Conservation (phyloP, 2,329 filamentous ascomycete species). For the Aspergillus luchuensis region DNA sequence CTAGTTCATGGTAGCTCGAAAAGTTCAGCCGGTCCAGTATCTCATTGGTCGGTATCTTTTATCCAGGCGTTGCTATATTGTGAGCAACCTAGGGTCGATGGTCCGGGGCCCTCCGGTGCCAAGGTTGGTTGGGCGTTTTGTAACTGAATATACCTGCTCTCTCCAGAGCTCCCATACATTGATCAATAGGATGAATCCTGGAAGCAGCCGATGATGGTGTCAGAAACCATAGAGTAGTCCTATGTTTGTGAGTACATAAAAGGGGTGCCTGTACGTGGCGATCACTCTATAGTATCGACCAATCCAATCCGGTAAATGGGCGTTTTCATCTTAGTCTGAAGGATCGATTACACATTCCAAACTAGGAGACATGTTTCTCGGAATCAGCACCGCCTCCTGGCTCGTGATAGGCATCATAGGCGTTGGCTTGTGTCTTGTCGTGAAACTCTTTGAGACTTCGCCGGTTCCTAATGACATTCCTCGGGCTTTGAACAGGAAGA, state of each 20-base stretch:
- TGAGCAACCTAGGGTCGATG: neutral
- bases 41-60: neutral
- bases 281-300: too few species aligned
- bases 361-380: conserved; percentile 12
- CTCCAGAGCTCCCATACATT: neutral
- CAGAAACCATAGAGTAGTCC: too few species aligned
- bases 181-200: neutral
- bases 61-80: neutral
- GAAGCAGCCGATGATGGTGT: neutral
- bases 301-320: neutral
- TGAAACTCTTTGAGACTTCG: conserved; percentile 19
- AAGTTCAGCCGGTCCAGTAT: neutral
- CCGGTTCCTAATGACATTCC: conserved; percentile 15
- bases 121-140: neutral
- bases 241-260: too few species aligned
- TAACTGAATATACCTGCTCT: neutral
- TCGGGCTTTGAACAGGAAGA: conserved; percentile 15
- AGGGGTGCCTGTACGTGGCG: too few species aligned
- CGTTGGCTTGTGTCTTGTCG: conserved; percentile 13
- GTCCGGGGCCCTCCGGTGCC: neutral
- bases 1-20: neutral
- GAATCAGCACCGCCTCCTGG: conserved; percentile 2
- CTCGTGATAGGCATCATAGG: conserved; percentile 4
- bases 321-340: neutral
- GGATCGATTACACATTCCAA: neutral